These are phyloP conservation scores for Venustampulla echinocandica DNA, from an alignment of 495 filamentous ascomycete species.

Conservation along the genomic window DNA sequence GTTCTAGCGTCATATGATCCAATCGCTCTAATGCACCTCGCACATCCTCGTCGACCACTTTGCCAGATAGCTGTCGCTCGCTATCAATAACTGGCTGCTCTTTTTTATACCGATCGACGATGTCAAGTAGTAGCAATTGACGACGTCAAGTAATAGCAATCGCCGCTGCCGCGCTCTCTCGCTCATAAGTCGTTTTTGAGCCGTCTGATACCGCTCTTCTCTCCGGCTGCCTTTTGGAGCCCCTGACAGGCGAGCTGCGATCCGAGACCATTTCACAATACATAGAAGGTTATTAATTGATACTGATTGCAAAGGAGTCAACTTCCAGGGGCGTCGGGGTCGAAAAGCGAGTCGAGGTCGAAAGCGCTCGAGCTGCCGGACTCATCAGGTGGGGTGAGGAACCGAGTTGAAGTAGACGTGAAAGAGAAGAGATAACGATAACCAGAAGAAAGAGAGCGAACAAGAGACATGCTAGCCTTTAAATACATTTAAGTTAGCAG, in stretches of 20 bases:
- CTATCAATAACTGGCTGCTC: constrained; percentile 25
- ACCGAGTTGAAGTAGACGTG: too few relatives aligned
- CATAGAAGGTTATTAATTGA: constrained; percentile 9
- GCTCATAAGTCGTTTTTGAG: constrained; percentile 6
- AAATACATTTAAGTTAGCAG: too few relatives aligned
- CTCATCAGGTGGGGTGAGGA: too few relatives aligned
- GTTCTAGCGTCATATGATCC: constrained; percentile 11
- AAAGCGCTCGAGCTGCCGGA: neutral
- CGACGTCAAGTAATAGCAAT: too few relatives aligned
- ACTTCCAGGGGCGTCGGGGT: constrained; percentile 20
- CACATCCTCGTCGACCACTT: constrained; percentile 11
- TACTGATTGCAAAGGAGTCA: constrained; percentile 21
- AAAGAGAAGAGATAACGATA: too few relatives aligned
- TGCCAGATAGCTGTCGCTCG: constrained; percentile 24
- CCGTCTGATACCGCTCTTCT: constrained; percentile 14
- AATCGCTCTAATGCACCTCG: constrained; percentile 8
- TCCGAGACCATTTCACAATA: constrained; percentile 1
- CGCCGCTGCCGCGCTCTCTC: constrained; percentile 20
- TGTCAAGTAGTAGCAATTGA: constrained; percentile 12
- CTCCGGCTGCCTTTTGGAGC: neutral
- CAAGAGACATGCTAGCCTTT: too few relatives aligned
- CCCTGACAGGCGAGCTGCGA: neutral
- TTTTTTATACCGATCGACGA: constrained; percentile 23
- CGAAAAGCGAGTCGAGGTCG: neutral
- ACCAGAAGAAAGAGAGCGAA: too few relatives aligned